These are phyloP conservation scores for Phytophthora podocarpi DNA, from an alignment of 352 stramenopile genomes.

Conservation along the genomic window DNA sequence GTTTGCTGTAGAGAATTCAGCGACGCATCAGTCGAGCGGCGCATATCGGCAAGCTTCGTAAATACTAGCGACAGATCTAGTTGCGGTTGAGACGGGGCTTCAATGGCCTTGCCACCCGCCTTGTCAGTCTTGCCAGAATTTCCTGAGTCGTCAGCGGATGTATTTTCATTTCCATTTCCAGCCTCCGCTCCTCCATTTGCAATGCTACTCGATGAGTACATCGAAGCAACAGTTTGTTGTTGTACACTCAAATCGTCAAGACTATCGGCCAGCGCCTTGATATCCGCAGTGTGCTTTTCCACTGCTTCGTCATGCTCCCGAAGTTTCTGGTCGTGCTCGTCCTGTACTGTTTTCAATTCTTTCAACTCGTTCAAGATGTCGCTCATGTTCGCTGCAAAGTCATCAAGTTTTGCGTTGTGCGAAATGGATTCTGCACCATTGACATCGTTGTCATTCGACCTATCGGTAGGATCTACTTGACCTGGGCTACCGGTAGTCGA, in stretches of 20 bases:
- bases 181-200: background rate
- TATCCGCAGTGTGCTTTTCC: slow-evolving; percentile 54
- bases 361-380: slow-evolving; percentile 57
- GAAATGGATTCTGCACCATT: background rate
- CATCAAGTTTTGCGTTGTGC: slow-evolving; percentile 1
- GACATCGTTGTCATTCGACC: slow-evolving; percentile 9
- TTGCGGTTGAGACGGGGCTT: slow-evolving; percentile 28
- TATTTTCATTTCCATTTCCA: slow-evolving; percentile 10
- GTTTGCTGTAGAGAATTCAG: slow-evolving; percentile 59
- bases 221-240: slow-evolving; percentile 44
- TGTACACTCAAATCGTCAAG: slow-evolving; percentile 65
- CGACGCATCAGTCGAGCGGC: slow-evolving; percentile 61
- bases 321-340: slow-evolving; percentile 42
- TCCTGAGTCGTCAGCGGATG: slow-evolving; percentile 2
- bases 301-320: slow-evolving; percentile 45
- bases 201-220: slow-evolving; percentile 26
- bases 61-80: slow-evolving; percentile 84
- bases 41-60: slow-evolving; percentile 76
- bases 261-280: slow-evolving; percentile 49
- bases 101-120: background rate
- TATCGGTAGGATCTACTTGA: background rate
- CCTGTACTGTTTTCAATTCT: slow-evolving; percentile 49
- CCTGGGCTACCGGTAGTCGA: background rate
- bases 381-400: slow-evolving; percentile 17
- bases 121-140: slow-evolving; percentile 19